Base-by-base conservation (phyloP, 176 grass and related monocot species). In the Eleusine coracana region DNA sequence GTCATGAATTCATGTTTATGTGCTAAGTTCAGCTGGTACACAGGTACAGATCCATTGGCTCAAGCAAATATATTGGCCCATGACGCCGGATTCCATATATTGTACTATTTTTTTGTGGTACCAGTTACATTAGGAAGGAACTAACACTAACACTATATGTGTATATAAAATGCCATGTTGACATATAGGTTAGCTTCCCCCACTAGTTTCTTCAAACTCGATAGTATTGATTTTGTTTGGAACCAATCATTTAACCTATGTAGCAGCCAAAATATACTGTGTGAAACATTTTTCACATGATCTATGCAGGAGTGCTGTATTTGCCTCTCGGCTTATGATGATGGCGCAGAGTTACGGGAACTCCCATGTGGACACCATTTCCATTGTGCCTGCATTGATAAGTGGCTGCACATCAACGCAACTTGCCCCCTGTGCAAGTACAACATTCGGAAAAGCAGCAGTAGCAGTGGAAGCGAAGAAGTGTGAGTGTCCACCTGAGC, bases 381-480 rank as follows among this genome's bases (percentile, higher is more conserved):
- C 76, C 93, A 96, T 68, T 96, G 84, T 52, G 39, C 74, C 5
- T 96, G 93, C 76, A 92, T 96, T 12, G 88, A 90, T 64, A 96
- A 96, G 75, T 96, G 93, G 93, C 80, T 96, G 74, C 88, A 87
- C 61, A 92, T 96, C 71, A 96, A 96, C 10, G 88, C 93, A 5
- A 96, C 91, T 31, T 96, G 90, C 68, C 93, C 93, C 14, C 86
- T 96, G 51, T 96, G 93, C 83, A 96, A 96, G 86, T 96, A 90
- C 68, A 92, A 92, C 50, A 88, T 96, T 46, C 85, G 87, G 50
- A 96, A 96, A 88, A 85, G 76, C 73, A 59, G 67, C 80, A 89
- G 89, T 16, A 89, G 89, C 76, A 86, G 81, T 31, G 89, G 86
- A 59, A 94, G 92, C 29, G 92, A 94, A 66, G 86, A 94, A 76